A percentile compares a stretch with the other conserved stretches of the same genome.
phyloP scores from a whole-genome alignment of 2,329 filamentous ascomycete genomes.

The Knufia fluminis region DNA sequence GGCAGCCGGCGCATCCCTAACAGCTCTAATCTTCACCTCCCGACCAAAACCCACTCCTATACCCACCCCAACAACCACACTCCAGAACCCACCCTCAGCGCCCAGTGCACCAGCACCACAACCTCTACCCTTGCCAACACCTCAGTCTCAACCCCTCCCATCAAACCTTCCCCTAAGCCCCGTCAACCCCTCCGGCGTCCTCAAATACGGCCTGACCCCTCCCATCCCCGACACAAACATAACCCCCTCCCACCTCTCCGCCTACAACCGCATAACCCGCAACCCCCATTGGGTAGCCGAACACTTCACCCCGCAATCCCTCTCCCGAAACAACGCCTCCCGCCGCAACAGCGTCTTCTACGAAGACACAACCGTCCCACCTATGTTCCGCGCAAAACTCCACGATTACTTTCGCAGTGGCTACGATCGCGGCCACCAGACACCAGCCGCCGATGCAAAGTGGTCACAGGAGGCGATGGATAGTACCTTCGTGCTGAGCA shows the following conservation, averaged over 20 bases:
- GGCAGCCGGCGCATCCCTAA: constrained; percentile 65
- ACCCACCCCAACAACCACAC: constrained; percentile 29
- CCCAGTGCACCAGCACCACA: constrained; percentile 28
- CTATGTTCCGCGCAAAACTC: constrained; percentile 78
- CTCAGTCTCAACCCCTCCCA: constrained; percentile 8
- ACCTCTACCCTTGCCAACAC: constrained; percentile 26
- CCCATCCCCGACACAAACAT: constrained; percentile 74
- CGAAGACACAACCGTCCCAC: constrained; percentile 71
- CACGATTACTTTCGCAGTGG: constrained; percentile 92
- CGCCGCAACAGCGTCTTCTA: constrained; percentile 73
- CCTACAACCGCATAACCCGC: constrained; percentile 79
- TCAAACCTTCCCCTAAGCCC: constrained; percentile 32
- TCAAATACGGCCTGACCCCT: constrained; percentile 86
- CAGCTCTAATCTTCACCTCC: constrained; percentile 57
- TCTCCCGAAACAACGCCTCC: constrained; percentile 66
- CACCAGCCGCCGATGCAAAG: constrained; percentile 90
- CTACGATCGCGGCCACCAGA: constrained; percentile 94
- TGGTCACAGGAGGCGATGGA: constrained; percentile 94
- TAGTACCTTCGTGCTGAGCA: constrained; percentile 82
- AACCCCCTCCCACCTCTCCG: constrained; percentile 68
- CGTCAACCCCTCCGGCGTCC: constrained; percentile 66
- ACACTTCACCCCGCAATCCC: constrained; percentile 85
- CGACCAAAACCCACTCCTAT: constrained; percentile 33
- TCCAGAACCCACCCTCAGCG: constrained; percentile 24
- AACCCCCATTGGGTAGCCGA: constrained; percentile 95